phyloP scores from a whole-genome alignment of 805 yeast species.

The Candida jianshihensis region DNA sequence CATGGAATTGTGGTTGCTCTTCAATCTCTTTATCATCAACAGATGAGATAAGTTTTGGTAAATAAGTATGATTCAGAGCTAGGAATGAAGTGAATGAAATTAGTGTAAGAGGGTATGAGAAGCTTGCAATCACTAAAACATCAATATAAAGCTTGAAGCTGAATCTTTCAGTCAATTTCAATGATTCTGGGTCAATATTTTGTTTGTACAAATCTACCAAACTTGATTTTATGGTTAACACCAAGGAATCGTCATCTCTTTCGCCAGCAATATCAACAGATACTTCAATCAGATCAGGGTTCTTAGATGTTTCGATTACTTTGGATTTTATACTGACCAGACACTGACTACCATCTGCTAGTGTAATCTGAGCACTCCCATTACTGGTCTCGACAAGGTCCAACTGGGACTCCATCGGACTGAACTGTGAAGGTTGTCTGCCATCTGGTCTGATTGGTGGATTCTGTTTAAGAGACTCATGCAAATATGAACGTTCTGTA shows the following conservation, averaged over 20 bases:
- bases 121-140: conserved; percentile 67
- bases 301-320: conserved; percentile 47
- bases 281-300: conserved; percentile 52
- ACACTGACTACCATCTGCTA: conserved; percentile 89
- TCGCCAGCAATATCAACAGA: conserved; percentile 78
- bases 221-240: conserved; percentile 54
- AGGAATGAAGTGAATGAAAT: conserved; percentile 74
- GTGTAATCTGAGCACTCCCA: conserved; percentile 84
- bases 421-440: conserved; percentile 61
- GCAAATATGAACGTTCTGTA: conserved; percentile 69
- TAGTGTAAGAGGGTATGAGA: conserved; percentile 75
- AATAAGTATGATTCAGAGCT: conserved; percentile 70
- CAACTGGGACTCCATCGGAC: conserved; percentile 80
- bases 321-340: conserved; percentile 85
- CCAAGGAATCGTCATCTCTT: conserved; percentile 72
- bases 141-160: conserved; percentile 75
- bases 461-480: conserved; percentile 54
- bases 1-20: conserved; percentile 87
- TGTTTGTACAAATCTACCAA: conserved; percentile 46
- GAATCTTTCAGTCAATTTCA: conserved; percentile 66
- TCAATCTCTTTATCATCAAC: conserved; percentile 59
- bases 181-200: conserved; percentile 44
- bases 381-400: conserved; percentile 81
- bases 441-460: conserved; percentile 85
- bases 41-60: conserved; percentile 67